phyloP scores from a whole-genome alignment of 225 moss, liverwort and hornwort genomes.

The Bryum argenteum region DNA sequence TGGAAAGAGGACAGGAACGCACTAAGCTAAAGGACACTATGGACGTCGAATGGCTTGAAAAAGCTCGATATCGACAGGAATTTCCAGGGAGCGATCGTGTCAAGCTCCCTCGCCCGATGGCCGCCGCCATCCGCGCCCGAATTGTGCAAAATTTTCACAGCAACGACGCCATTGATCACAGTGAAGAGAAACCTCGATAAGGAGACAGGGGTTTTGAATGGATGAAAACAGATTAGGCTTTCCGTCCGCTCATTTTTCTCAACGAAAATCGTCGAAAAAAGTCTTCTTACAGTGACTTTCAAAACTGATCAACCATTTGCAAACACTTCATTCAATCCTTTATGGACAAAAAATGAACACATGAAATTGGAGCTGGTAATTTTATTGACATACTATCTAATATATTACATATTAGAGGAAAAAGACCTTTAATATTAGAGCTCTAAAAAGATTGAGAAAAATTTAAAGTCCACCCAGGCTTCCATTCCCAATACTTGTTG shows the following conservation, averaged over 20 bases:
- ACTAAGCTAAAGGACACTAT: neutral
- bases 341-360: no score
- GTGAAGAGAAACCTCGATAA: neutral
- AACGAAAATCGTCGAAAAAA: neutral
- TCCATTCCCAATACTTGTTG: no score
- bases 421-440: no score
- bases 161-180: neutral
- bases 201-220: neutral
- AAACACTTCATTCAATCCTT: no score
- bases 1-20: neutral
- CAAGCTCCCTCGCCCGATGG: constrained; percentile 33
- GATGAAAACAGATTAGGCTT: constrained; percentile 25
- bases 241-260: neutral
- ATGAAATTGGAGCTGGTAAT: no score
- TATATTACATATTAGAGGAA: no score
- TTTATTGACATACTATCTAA: no score
- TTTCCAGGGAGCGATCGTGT: constrained; percentile 5
- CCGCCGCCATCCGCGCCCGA: constrained; percentile 38
- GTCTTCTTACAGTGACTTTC: no score
- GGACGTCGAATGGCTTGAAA: neutral
- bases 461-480: no score
- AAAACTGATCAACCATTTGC: no score
- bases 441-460: no score
- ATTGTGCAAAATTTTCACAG: constrained; percentile 6
- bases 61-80: neutral